Evolutionary conservation across 257 asterid species (phyloP).

Genomic region (Solanum medicagineum): DNA sequence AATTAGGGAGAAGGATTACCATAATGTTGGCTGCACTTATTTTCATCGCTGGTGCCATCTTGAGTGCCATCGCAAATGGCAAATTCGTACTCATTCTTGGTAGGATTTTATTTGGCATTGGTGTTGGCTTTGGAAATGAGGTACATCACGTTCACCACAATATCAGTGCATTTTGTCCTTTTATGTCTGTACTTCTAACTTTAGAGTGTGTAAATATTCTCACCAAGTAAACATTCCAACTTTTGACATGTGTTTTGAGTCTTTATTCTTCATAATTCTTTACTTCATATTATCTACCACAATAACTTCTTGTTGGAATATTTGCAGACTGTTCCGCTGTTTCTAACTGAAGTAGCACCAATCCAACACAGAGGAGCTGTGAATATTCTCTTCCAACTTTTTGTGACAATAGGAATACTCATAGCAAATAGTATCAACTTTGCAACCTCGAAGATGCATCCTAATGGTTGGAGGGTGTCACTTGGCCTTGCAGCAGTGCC

Average conservation of each 20-base stretch:
- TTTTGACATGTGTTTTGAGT: neutral
- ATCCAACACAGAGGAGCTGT: constrained; percentile 29
- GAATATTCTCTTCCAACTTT: constrained; percentile 22
- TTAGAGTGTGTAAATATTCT: neutral
- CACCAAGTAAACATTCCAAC: too few relatives aligned
- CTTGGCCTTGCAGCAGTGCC: constrained; percentile 28
- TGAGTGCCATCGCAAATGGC: constrained; percentile 14
- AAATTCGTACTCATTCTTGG: constrained; percentile 31
- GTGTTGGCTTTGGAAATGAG: constrained; percentile 56
- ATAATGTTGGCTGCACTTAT: constrained; percentile 28
- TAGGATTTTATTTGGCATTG: constrained; percentile 33
- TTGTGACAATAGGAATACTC: constrained; percentile 14
- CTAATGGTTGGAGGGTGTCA: constrained; percentile 23
- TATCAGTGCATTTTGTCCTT: too few relatives aligned
- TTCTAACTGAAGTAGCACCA: constrained; percentile 34
- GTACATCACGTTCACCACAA: neutral
- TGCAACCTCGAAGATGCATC: constrained; percentile 5
- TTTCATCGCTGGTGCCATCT: constrained; percentile 29
- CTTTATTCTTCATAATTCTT: neutral
- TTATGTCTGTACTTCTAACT: neutral
- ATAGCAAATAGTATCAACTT: constrained; percentile 15
- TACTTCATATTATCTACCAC: neutral
- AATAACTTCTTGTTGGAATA: neutral
- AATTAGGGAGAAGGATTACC: constrained; percentile 29
- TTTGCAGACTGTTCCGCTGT: constrained; percentile 28